These are phyloP conservation scores for Candida nonsorbophila DNA, from an alignment of 805 yeast species.

Conservation along the genomic window DNA sequence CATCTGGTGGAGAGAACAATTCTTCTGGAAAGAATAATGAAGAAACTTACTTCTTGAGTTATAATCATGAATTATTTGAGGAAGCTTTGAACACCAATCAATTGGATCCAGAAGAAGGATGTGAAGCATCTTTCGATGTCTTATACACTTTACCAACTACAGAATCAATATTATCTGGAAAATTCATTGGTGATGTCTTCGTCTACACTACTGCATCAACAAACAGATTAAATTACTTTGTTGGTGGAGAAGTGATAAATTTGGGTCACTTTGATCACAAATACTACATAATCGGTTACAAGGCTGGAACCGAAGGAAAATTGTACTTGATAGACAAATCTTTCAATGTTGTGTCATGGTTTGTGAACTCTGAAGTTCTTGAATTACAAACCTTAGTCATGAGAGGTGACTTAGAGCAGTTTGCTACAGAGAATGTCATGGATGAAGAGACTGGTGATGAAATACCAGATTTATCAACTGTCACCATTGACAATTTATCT, in stretches of 20 bases:
- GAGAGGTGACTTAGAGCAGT: slow-evolving; percentile 86
- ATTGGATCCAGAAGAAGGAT: slow-evolving; percentile 78
- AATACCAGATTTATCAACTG: slow-evolving; percentile 30
- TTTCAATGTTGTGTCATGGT: slow-evolving; percentile 74
- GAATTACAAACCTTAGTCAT: slow-evolving; percentile 95
- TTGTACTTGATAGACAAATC: slow-evolving; percentile 91
- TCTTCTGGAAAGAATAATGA: slow-evolving; percentile 31
- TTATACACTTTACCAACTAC: slow-evolving; percentile 62
- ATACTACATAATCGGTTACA: slow-evolving; percentile 81
- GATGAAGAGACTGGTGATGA: slow-evolving; percentile 36
- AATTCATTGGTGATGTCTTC: slow-evolving; percentile 97
- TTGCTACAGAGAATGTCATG: slow-evolving; percentile 20
- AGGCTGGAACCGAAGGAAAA: slow-evolving; percentile 77
- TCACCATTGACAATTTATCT: slow-evolving; percentile 53
- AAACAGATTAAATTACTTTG: slow-evolving; percentile 87
- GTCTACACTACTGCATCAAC: slow-evolving; percentile 77
- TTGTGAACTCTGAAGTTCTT: slow-evolving; percentile 75
- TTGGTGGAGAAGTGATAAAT: slow-evolving; percentile 89
- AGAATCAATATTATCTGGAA: slow-evolving; percentile 81
- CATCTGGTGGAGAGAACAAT: slow-evolving; percentile 14
- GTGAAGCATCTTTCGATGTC: slow-evolving; percentile 81
- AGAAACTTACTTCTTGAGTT: slow-evolving; percentile 72
- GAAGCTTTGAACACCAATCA: slow-evolving; percentile 55
- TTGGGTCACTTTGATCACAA: slow-evolving; percentile 89
- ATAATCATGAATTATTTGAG: slow-evolving; percentile 60